Base-by-base conservation (phyloP, 345 rosid species). In the Salix caprea region DNA sequence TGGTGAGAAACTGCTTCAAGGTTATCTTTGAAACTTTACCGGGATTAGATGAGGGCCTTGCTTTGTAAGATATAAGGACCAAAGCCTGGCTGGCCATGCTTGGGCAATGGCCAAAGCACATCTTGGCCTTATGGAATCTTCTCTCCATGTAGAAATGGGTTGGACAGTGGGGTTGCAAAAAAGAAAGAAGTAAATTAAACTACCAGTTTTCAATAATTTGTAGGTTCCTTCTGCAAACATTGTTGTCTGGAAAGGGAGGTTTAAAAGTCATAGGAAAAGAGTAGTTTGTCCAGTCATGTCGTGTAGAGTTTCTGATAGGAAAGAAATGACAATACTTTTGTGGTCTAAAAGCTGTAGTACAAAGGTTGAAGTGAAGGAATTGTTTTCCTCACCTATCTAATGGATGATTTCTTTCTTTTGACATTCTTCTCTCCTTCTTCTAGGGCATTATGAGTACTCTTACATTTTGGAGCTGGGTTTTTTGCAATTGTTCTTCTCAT, bases 241-340 rank as follows among this genome's bases (percentile, higher is more conserved):
- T 74, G 54, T 50, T 74, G 36, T 23, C 24, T 74, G n/a, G 71
- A 74, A 74, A 37, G 32, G 67, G n/a, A 65, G n/a, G 28, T 66
- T 66, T 74, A 42, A 16, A 34, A 34, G 11, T 40, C 56, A 68
- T 24, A 18, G 44, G 36, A 23, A 56, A 28, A 18, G 42, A 6
- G 28, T 39, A 44, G 61, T 65, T 65, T 19, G 65, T 40, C 9
- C 42, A 1, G 8, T 50, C 44, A 48, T 32, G 14, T 39, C 16
- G 10, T 7, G 14, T 21, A 42, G 71, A 58, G 32, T 37, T 6
- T 71, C 28, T 23, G 65, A 19, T 37, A n/a, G 1, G 21, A 50
- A 1, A 23, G 32, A 9, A 36, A 72, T 72, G 42, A 14, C 39
- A 12, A 56, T 26, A 42, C 32, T 26, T 64, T 70, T 32, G 30